Evolutionary conservation across 2,329 filamentous ascomycete species (phyloP).

Genomic region (Diatrype stigma): DNA sequence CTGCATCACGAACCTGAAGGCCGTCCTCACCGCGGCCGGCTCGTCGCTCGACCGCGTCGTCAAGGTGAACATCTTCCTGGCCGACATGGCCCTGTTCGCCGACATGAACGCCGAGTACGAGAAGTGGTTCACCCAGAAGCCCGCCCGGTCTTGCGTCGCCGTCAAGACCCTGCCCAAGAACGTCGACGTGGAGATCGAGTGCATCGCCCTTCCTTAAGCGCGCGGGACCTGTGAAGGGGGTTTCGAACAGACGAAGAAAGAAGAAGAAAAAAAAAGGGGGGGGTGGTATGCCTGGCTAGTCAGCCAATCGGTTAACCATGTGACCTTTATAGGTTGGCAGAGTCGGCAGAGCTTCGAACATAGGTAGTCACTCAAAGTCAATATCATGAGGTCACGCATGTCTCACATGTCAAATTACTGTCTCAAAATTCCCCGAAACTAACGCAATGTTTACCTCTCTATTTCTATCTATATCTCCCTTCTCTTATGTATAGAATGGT

Average conservation of each 20-base stretch:
- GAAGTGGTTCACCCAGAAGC: slow-evolving; percentile 79
- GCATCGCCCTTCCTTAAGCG: slow-evolving; percentile 61
- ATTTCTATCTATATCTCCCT: neutral
- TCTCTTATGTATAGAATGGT: neutral
- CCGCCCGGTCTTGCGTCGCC: slow-evolving; percentile 83
- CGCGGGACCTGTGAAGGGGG: too few species aligned
- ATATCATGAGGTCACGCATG: too few species aligned
- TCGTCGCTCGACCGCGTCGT: slow-evolving; percentile 76
- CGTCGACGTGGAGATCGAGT: slow-evolving; percentile 87
- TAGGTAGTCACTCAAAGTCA: too few species aligned
- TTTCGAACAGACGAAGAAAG: too few species aligned
- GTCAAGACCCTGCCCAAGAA: slow-evolving; percentile 85
- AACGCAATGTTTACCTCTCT: too few species aligned
- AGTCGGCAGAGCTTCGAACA: too few species aligned
- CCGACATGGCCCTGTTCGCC: slow-evolving; percentile 85
- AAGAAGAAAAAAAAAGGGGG: too few species aligned
- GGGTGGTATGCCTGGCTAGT: too few species aligned
- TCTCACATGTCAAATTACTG: too few species aligned
- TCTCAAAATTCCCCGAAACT: too few species aligned
- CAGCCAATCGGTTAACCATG: too few species aligned
- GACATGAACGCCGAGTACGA: slow-evolving; percentile 84
- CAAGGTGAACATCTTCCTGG: slow-evolving; percentile 89
- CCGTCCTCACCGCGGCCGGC: slow-evolving; percentile 77
- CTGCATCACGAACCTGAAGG: slow-evolving; percentile 73
- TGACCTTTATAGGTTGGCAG: too few species aligned